Base-by-base conservation (phyloP, 768 basidiomycete genomes). In the Suillus tomentosus region DNA sequence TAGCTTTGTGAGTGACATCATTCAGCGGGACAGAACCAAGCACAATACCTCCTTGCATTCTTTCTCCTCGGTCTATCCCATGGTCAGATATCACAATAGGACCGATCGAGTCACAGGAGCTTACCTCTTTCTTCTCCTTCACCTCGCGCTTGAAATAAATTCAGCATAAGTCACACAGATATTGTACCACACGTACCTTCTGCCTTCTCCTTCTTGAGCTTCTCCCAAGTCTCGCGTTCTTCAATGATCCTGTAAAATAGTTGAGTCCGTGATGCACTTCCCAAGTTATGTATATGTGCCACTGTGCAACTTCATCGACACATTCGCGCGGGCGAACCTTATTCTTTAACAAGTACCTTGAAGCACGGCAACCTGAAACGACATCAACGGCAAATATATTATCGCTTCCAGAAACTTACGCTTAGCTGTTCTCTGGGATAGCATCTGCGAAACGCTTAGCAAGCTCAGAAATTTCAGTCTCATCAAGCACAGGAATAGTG, bases 281-380 rank as follows among this genome's bases (percentile, higher is more conserved):
- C 40, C 55, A 65, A 61, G 64, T 54, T 11, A 60, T 17, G 8
- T 24, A 27, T 31, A 73, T 78, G 53, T 74, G 80, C 92, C 94
- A 96, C 53, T 86, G 87, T 37, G 75, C 81, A 31, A 90, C 89
- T 73, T 94, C 92, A 6, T 88, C 88, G 10, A 95, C 92, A 67
- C 89, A 91, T 75, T 94, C 91, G 65, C 84, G 83, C 47, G 93
- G 93, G n/a, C 93, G 87, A 14, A 93, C 89, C 83, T 95, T 94
- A 76, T 94, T 94, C 83, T 90, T 91, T 64, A 94, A 81, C 45
- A 95, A 82, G 74, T 94, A 3, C 93, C 93, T 80, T 94, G 93
- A 67, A 94, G 82, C 56, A 84, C 81, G 34, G 93, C 93, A 64
- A 94, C 91, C 91, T 92, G 70, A 39, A 62, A 42, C 54, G 40